A percentile compares a stretch with the other conserved stretches of the same genome.
phyloP scores from a whole-genome alignment of 192 early-diverging fungal genomes.

The Irineochytrium annulatum region DNA sequence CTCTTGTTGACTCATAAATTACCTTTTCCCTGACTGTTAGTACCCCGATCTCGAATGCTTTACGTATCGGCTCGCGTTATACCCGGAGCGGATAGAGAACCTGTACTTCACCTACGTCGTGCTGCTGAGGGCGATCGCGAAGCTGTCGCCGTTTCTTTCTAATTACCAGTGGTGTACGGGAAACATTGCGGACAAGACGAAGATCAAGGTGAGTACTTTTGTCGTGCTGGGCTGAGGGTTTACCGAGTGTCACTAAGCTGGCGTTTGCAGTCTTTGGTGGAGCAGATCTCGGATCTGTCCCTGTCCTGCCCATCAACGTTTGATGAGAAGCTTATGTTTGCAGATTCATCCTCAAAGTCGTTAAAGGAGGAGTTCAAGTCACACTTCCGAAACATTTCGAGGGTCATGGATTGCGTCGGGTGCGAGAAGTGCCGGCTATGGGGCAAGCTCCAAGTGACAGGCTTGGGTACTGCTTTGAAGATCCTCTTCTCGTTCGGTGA shows the following conservation, averaged over 20 bases:
- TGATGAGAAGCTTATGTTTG: conserved; percentile 86
- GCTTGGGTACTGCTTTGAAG: conserved; percentile 95
- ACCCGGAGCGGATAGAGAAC: conserved; percentile 92
- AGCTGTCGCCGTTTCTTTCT: conserved; percentile 70
- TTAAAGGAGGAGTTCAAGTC: conserved; percentile 85
- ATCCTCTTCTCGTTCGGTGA: conserved; percentile 90
- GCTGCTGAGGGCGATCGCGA: conserved; percentile 77
- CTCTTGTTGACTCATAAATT: background rate
- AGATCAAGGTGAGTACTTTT: conserved; percentile 20
- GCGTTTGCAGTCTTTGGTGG: conserved; percentile 46
- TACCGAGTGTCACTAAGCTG: conserved; percentile 2
- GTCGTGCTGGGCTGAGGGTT: background rate
- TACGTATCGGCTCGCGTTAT: conserved; percentile 75
- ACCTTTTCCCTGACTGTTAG: conserved; percentile 13
- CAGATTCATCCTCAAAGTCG: conserved; percentile 46
- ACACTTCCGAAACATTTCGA: conserved; percentile 92
- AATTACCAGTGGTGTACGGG: conserved; percentile 76
- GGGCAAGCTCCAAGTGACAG: conserved; percentile 93
- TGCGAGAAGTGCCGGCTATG: conserved; percentile 98
- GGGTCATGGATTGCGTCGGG: conserved; percentile 98
- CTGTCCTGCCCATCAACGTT: conserved; percentile 73
- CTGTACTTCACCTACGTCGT: conserved; percentile 93
- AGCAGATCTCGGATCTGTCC: conserved; percentile 54
- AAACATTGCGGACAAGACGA: conserved; percentile 11
- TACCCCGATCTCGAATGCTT: conserved; percentile 88